A percentile compares a stretch with the other conserved stretches of the same genome.
These are phyloP conservation scores for Sideroxylon spinosum DNA, from an alignment of 179 eudicot species.

Conservation along the genomic window DNA sequence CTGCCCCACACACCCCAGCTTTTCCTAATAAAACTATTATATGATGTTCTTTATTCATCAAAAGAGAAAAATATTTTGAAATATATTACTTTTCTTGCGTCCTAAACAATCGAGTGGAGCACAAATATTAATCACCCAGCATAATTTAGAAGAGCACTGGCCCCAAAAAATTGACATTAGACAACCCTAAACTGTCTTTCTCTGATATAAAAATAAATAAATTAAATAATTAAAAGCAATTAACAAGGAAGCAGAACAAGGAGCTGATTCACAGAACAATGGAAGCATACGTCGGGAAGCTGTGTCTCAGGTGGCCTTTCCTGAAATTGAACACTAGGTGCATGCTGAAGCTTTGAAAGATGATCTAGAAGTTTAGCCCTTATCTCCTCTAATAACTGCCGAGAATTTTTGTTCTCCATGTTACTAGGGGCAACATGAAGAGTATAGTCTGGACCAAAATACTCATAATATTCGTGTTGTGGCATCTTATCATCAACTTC, in stretches of 20 bases:
- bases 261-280: not conserved
- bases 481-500: slow-evolving; percentile 88
- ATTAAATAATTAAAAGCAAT: not conserved
- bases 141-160: not conserved
- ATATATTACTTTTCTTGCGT: not conserved
- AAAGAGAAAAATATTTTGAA: not conserved
- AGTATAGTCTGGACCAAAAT: slow-evolving; percentile 83
- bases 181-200: not conserved
- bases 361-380: slow-evolving; percentile 62
- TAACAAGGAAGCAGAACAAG: not conserved
- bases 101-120: not conserved
- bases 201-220: not conserved
- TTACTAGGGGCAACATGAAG: slow-evolving; percentile 89
- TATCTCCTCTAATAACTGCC: slow-evolving; percentile 57
- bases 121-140: not conserved
- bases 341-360: slow-evolving; percentile 68
- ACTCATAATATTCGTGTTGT: slow-evolving; percentile 73
- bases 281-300: slow-evolving; percentile 49
- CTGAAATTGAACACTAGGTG: slow-evolving; percentile 80
- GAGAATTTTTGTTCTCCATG: slow-evolving; percentile 78
- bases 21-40: no score
- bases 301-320: slow-evolving; percentile 74
- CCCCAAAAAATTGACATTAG: not conserved
- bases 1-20: not conserved
- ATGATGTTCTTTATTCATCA: not conserved